Percentiles rank a stretch among this genome's conserved stretches.
Conservation (phyloP, 2,329 filamentous ascomycete species). For the Hypomyces perniciosus region DNA sequence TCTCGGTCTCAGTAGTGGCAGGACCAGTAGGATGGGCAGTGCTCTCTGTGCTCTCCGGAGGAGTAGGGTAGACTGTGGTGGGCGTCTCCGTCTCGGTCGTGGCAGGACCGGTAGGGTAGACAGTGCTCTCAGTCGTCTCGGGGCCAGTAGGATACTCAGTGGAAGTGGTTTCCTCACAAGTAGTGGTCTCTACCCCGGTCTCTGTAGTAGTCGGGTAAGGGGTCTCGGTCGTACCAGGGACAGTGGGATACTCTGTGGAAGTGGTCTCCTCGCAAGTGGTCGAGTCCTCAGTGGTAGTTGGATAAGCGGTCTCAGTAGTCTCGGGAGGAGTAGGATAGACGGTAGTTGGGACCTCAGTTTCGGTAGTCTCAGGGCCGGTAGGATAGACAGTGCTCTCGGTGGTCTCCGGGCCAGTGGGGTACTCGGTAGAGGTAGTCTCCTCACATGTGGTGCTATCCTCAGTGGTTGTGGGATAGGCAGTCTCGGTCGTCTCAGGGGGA, state of each 20-base stretch:
- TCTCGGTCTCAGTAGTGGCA: not conserved
- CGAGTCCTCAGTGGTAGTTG: slow-evolving; percentile 9
- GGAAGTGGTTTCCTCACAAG: not conserved
- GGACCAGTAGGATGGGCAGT: not conserved
- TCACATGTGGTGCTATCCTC: not conserved
- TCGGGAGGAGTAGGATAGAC: slow-evolving; percentile 2
- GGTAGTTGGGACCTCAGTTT: slow-evolving; percentile 1
- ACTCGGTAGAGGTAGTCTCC: slow-evolving; percentile 4
- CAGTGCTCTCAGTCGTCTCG: not conserved
- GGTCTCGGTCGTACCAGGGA: slow-evolving; percentile 1
- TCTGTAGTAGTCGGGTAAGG: too few relatives aligned
- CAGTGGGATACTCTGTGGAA: not conserved
- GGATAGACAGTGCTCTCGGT: not conserved
- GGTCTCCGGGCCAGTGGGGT: slow-evolving; percentile 1
- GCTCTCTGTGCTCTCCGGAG: slow-evolving; percentile 1
- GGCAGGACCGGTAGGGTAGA: not conserved
- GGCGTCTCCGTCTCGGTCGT: slow-evolving; percentile 1
- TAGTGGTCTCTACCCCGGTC: too few relatives aligned
- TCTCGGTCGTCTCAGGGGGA: not conserved
- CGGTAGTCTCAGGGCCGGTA: not conserved
- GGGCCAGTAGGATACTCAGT: not conserved
- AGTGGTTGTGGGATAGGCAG: slow-evolving; percentile 8
- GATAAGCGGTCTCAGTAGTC: slow-evolving; percentile 8
- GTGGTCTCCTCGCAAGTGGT: not conserved
- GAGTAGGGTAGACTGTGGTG: not conserved